These are phyloP conservation scores for Spergularia bocconei DNA, from an alignment of 148 eudicot species.

Conservation along the genomic window DNA sequence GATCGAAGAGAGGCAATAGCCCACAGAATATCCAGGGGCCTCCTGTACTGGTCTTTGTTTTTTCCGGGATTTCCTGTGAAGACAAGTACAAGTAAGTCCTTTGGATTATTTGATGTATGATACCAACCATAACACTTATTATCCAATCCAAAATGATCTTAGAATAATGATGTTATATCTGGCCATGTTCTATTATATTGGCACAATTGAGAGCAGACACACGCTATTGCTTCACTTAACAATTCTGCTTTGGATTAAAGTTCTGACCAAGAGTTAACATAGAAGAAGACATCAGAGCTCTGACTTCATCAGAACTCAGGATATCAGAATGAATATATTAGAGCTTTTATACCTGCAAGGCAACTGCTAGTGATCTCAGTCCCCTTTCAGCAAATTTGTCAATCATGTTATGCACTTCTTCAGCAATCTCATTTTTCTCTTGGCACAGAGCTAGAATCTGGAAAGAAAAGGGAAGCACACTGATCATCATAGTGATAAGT, in stretches of 20 bases:
- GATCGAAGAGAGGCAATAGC: slow-evolving; percentile 71
- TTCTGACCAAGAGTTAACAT: not conserved
- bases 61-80: slow-evolving; percentile 62
- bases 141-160: not conserved
- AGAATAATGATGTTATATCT: not conserved
- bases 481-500: not conserved
- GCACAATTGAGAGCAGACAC: not conserved
- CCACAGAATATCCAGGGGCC: slow-evolving; percentile 76
- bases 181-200: not conserved
- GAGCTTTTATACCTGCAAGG: slow-evolving; percentile 48
- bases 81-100: slow-evolving; percentile 4
- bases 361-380: slow-evolving; percentile 68
- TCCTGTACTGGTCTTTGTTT: slow-evolving; percentile 51
- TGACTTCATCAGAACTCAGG: not conserved
- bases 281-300: not conserved
- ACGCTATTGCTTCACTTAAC: no score
- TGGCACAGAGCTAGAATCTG: slow-evolving; percentile 62
- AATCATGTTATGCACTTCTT: slow-evolving; percentile 50
- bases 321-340: not conserved
- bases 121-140: not conserved
- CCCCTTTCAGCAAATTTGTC: slow-evolving; percentile 77
- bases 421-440: slow-evolving; percentile 56
- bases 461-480: not conserved
- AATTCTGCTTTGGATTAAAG: no score
- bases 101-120: not conserved